Conservation (phyloP, 176 grass and related monocot species). For the Thalia dealbata region DNA sequence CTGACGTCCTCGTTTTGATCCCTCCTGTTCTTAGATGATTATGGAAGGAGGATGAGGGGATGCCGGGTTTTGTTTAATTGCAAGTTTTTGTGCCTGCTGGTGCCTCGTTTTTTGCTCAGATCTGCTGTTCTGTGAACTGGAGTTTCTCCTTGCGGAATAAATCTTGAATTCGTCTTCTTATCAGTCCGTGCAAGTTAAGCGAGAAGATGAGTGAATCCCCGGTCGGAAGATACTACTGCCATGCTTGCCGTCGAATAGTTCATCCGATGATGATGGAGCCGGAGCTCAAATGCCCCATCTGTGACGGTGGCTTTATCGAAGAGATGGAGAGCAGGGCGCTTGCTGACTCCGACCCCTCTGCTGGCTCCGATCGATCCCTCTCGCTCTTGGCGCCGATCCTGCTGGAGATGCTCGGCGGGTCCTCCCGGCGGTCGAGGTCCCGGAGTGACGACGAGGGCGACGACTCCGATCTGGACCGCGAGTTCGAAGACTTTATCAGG, state of each 20-base stretch:
- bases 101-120: constrained; percentile 9
- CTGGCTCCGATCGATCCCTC: constrained; percentile 23
- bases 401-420: constrained; percentile 18
- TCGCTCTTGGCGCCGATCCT: constrained; percentile 39
- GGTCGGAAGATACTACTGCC: constrained; percentile 62
- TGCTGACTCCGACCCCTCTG: constrained; percentile 28
- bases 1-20: neutral
- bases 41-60: neutral
- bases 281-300: constrained; percentile 62
- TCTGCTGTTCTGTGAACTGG: neutral
- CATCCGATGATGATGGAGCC: constrained; percentile 40
- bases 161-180: neutral
- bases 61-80: neutral
- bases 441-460: constrained; percentile 38
- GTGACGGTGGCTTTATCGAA: constrained; percentile 65
- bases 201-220: constrained; percentile 41
- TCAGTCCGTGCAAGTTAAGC: neutral
- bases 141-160: neutral
- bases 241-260: constrained; percentile 47
- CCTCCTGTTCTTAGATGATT: neutral
- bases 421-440: neutral
- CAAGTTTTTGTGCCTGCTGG: constrained; percentile 2
- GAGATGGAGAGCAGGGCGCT: constrained; percentile 42
- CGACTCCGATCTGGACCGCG: neutral
- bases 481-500: constrained; percentile 48